phyloP scores from a whole-genome alignment of 768 basidiomycete genomes.

The Melanogaster broomeanus region DNA sequence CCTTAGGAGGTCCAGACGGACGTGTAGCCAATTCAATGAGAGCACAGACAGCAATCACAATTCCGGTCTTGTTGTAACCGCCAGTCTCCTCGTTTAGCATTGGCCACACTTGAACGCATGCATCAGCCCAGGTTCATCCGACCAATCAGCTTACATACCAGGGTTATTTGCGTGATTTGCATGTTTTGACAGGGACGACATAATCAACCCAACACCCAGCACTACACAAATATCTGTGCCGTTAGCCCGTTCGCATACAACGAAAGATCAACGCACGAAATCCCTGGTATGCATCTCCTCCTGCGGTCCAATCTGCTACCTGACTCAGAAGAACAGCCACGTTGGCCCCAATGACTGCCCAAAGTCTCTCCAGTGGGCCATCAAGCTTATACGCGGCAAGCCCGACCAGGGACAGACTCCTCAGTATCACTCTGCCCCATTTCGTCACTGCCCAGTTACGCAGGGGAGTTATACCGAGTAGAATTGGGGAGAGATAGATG shows the following conservation, averaged over 20 bases:
- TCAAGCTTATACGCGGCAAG: conserved; percentile 53
- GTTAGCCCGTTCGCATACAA: background rate
- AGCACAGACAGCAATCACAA: conserved; percentile 58
- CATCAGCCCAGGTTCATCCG: conserved; percentile 3
- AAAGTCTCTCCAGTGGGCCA: conserved; percentile 54
- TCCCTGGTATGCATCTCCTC: conserved; percentile 46
- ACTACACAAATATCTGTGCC: conserved; percentile 42
- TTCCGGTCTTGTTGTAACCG: conserved; percentile 69
- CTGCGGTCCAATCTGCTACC: conserved; percentile 54
- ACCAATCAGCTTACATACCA: conserved; percentile 38
- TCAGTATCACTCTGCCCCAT: conserved; percentile 50
- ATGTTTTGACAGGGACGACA: conserved; percentile 72
- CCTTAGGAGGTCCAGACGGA: conserved; percentile 19
- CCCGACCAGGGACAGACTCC: conserved; percentile 51
- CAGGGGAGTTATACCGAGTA: conserved; percentile 52
- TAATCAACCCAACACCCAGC: conserved; percentile 62
- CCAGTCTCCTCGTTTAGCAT: conserved; percentile 65
- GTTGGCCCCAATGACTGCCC: conserved; percentile 57
- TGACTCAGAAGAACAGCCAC: conserved; percentile 49
- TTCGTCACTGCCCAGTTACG: conserved; percentile 47
- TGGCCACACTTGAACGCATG: conserved; percentile 64
- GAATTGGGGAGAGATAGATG: conserved; percentile 64
- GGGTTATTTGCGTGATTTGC: conserved; percentile 83
- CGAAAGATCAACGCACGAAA: conserved; percentile 39
- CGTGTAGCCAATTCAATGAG: conserved; percentile 57